Evolutionary conservation across 2,329 filamentous ascomycete genomes (phyloP), one percentile per base, ranked within the genome.

Genomic region (Cladorrhinum sp.): DNA sequence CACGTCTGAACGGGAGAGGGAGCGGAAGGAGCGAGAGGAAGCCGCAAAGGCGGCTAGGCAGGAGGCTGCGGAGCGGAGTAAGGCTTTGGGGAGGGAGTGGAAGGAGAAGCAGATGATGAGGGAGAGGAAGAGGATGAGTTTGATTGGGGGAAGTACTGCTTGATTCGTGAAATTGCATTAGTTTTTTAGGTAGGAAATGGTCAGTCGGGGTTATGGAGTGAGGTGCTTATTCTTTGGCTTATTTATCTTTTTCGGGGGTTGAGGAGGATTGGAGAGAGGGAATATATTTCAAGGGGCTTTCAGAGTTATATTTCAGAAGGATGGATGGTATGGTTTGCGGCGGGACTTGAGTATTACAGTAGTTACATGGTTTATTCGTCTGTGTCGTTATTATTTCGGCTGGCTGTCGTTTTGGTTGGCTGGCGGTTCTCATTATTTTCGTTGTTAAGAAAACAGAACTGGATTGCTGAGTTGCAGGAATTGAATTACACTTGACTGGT

Each of bases 21-120:
- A 85, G 69, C 81, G 76, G 65, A 77, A 76, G 8, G 81, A 83
- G 62, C 79, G 84, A 32, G 84, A 87, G 66, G 71, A 74, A 52
- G 75, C 78, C 38, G 80, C 84, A 13, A 84, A 80, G 67, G 68
- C 76, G 58, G 84, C 85, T 7, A 77, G 85, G 50, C 80, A 85
- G 66, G 77, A 85, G 67, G 85, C 85, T 23, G 85, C 85, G 9
- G 84, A 88, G 71, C 78, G 82, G 67, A 85, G 83, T 57, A 79
- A 85, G 57, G 76, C 79, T 69, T 78, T 82, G 61, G 84, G 84
- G 65, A 79, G 84, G 32, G 82, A 86, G 66, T 87, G 85, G 84
- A 84, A 84, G 10, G 83, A 86, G 69, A 85, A 81, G 72, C 81
- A 83, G 69, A 48, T 27, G 49, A 25, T 50, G 23, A 64, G 59